Conservation (phyloP, 768 basidiomycete species). For the Kondoa malvinella region DNA sequence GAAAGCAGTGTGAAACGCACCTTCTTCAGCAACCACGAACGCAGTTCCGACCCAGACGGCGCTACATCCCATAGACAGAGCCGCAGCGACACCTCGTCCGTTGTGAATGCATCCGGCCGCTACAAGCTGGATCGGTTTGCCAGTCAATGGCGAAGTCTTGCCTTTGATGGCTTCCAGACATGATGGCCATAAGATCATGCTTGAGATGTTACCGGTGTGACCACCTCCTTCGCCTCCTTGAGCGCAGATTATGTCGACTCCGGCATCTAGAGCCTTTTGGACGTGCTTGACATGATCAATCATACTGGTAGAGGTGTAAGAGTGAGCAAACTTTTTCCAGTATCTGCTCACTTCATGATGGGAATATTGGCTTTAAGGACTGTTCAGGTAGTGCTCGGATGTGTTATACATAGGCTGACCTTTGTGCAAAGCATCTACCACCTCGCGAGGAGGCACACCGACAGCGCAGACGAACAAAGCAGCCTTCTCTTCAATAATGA, state of each 20-base stretch:
- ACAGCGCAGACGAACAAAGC: constrained; percentile 55
- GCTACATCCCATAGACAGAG: neutral
- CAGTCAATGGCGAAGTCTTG: too few relatives aligned
- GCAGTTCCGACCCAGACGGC: constrained; percentile 16
- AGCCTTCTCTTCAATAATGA: constrained; percentile 81
- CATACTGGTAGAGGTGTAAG: too few relatives aligned
- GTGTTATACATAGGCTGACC: too few relatives aligned
- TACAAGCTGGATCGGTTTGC: neutral
- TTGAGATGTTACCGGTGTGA: constrained; percentile 71
- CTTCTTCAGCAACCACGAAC: constrained; percentile 20
- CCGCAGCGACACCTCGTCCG: neutral
- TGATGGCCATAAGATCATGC: constrained; percentile 73
- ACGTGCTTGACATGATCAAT: too few relatives aligned
- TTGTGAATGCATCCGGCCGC: neutral
- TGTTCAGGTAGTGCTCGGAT: too few relatives aligned
- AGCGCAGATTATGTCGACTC: constrained; percentile 83
- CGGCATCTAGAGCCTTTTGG: constrained; percentile 39
- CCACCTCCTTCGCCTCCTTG: constrained; percentile 81
- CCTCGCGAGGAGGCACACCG: constrained; percentile 65
- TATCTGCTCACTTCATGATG: too few relatives aligned
- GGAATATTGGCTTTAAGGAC: too few relatives aligned
- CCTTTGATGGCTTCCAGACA: constrained; percentile 71
- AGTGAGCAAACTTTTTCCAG: too few relatives aligned
- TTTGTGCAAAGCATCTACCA: constrained; percentile 62
- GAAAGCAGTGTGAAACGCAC: constrained; percentile 10